Evolutionary conservation across 73 alveolate genomes (phyloP), one percentile per base, ranked within the genome.

Genomic region (Strombidium stylifer): DNA sequence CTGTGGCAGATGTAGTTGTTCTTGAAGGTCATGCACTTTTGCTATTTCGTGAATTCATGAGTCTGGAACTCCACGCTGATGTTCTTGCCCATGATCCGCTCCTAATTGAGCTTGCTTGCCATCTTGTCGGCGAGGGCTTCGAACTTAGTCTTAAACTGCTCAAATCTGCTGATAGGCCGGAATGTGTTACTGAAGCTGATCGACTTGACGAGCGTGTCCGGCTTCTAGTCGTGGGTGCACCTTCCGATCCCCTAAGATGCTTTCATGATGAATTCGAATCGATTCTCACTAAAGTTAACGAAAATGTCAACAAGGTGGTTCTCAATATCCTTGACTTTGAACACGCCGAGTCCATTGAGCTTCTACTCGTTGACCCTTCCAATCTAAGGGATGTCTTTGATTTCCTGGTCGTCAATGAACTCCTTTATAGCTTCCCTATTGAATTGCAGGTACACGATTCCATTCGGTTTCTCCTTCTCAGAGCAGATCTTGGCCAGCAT

Each of bases 341-440:
- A 31, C 18, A 85, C 58, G 1, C 89, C 91, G 11, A 89, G 77
- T 8, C 90, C 92, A 35, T 62, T 71, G 40, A 90, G 64, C 6
- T 59, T 69, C 52, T 68, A 55, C 44, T 87, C 90, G 4, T 73
- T 66, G 23, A 81, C 93, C 66, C 82, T 90, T 14, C 98, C 98
- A 30, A 91, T 67, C 20, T 96, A 96, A 7, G 95, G 94, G n/a
- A 93, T 55, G 56, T 93, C 90, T 21, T 96, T 65, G 18, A 87
- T 69, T 3, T 95, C 91, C 51, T 87, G 57, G 40, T 79, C 69
- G 31, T 50, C 75, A 84, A 93, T 66, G 47, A 78, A 90, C 31
- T 50, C 73, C 18, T 68, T 32, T 11, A 73, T 73, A 25, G 19
- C 56, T 4, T 45, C 62, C 18, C 45, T 15, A 23, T 60, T 56